Percentiles rank a stretch among this genome's conserved stretches.
phyloP scores from a whole-genome alignment of 2,329 filamentous ascomycete species.

The Penicillium sp. region DNA sequence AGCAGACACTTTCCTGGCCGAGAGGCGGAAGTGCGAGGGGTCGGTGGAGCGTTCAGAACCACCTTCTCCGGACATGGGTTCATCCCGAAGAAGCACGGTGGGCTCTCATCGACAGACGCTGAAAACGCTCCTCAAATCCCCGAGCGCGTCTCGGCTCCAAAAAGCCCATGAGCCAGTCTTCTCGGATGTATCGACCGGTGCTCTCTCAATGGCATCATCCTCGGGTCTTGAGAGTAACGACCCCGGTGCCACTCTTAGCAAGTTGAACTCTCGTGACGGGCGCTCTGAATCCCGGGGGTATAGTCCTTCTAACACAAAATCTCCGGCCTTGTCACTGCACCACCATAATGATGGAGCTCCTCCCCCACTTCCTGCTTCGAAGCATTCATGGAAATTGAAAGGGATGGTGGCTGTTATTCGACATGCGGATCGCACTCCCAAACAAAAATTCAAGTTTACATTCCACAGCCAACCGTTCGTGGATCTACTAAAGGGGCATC shows the following conservation, averaged over 20 bases:
- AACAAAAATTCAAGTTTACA: slow-evolving; percentile 99
- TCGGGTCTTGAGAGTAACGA: slow-evolving; percentile 32
- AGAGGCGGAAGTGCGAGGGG: slow-evolving; percentile 52
- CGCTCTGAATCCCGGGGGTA: slow-evolving; percentile 19
- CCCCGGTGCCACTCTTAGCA: slow-evolving; percentile 14
- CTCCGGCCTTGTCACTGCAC: slow-evolving; percentile 25
- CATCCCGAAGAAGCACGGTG: slow-evolving; percentile 37
- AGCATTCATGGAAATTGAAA: slow-evolving; percentile 97
- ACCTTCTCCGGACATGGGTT: slow-evolving; percentile 30
- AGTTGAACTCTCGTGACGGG: slow-evolving; percentile 22
- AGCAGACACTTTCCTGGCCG: slow-evolving; percentile 79
- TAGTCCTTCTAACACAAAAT: slow-evolving; percentile 25
- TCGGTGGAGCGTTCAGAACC: slow-evolving; percentile 33
- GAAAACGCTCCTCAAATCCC: slow-evolving; percentile 60
- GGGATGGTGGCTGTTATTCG: slow-evolving; percentile 95
- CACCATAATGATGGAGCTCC: slow-evolving; percentile 29
- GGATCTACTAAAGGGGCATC: slow-evolving; percentile 86
- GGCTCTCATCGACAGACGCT: slow-evolving; percentile 48
- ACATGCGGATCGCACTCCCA: slow-evolving; percentile 93
- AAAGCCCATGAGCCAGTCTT: slow-evolving; percentile 43
- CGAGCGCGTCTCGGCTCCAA: slow-evolving; percentile 57
- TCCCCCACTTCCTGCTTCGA: slow-evolving; percentile 62
- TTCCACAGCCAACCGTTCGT: slow-evolving; percentile 97
- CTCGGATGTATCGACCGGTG: slow-evolving; percentile 39
- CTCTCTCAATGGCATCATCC: slow-evolving; percentile 33